Percentiles rank a stretch among this genome's conserved stretches.
These are phyloP conservation scores for Eucalyptus albens DNA, from an alignment of 345 rosid genomes.

Conservation along the genomic window DNA sequence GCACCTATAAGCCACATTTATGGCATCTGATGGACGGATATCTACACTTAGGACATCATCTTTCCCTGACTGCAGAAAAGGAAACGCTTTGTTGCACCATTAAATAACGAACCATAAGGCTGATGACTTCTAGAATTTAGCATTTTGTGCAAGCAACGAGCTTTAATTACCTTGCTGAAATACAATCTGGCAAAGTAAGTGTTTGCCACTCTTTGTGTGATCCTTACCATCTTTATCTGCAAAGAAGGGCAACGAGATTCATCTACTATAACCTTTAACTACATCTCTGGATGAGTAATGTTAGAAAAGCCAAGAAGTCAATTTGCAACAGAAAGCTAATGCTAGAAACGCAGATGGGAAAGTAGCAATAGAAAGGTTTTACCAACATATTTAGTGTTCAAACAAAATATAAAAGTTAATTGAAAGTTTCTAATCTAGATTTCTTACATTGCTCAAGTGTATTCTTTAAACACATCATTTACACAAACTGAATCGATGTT, in stretches of 20 bases:
- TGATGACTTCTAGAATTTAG: neutral
- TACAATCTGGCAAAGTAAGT: constrained; percentile 60
- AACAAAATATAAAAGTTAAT: neutral
- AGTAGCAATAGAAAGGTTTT: neutral
- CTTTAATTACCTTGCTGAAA: constrained; percentile 54
- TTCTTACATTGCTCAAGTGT: neutral
- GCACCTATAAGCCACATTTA: constrained; percentile 63
- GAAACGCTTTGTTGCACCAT: neutral
- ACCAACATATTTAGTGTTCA: neutral
- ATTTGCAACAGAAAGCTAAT: neutral
- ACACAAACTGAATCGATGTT: neutral
- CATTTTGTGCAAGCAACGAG: neutral
- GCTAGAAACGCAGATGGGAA: neutral
- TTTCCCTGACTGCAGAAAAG: constrained; percentile 55
- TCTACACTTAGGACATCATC: constrained; percentile 44
- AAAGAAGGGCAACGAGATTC: neutral
- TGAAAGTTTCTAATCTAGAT: neutral
- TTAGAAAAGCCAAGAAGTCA: neutral
- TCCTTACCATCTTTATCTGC: constrained; percentile 83
- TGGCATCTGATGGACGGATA: constrained; percentile 88
- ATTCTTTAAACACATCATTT: neutral
- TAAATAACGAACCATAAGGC: neutral
- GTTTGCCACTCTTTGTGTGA: constrained; percentile 59
- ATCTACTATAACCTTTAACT: neutral
- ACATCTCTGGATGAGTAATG: neutral